phyloP scores from a whole-genome alignment of 2,329 filamentous ascomycete genomes.

The Ascochyta lentis region DNA sequence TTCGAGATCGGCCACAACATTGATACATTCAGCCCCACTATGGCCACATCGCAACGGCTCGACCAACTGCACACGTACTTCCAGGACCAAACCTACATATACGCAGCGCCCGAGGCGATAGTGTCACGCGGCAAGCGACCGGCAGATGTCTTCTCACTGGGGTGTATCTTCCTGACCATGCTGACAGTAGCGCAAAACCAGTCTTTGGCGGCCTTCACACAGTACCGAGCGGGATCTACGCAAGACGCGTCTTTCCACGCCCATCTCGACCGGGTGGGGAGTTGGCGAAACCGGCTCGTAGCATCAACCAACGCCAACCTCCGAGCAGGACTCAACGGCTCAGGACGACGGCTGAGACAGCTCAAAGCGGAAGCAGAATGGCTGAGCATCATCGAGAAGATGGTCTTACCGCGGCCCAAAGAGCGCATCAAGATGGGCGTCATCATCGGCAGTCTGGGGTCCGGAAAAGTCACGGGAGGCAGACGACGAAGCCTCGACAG shows the following conservation, averaged over 20 bases:
- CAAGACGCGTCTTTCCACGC: constrained; percentile 50
- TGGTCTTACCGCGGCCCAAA: constrained; percentile 42
- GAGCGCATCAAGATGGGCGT: constrained; percentile 45
- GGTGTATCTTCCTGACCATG: constrained; percentile 51
- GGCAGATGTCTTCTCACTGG: constrained; percentile 50
- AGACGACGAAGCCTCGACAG: constrained; percentile 46
- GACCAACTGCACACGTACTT: constrained; percentile 43
- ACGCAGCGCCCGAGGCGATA: constrained; percentile 49
- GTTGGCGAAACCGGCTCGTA: constrained; percentile 42
- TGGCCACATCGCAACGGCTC: constrained; percentile 34
- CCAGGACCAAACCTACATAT: constrained; percentile 47
- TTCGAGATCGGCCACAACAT: constrained; percentile 46
- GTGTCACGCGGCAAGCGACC: constrained; percentile 45
- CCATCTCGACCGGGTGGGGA: constrained; percentile 47
- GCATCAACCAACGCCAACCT: constrained; percentile 41
- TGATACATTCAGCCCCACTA: constrained; percentile 39
- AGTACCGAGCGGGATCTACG: constrained; percentile 43
- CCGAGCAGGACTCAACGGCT: constrained; percentile 37
- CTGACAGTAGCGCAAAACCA: constrained; percentile 48
- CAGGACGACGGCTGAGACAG: constrained; percentile 41
- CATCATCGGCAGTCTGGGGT: constrained; percentile 37
- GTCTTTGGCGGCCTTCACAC: constrained; percentile 41
- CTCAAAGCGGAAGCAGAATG: constrained; percentile 43
- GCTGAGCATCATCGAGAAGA: constrained; percentile 47
- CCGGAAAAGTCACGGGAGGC: constrained; percentile 36